phyloP scores from a whole-genome alignment of 2,329 filamentous ascomycete genomes.

The Pseudogymnoascus sp. region DNA sequence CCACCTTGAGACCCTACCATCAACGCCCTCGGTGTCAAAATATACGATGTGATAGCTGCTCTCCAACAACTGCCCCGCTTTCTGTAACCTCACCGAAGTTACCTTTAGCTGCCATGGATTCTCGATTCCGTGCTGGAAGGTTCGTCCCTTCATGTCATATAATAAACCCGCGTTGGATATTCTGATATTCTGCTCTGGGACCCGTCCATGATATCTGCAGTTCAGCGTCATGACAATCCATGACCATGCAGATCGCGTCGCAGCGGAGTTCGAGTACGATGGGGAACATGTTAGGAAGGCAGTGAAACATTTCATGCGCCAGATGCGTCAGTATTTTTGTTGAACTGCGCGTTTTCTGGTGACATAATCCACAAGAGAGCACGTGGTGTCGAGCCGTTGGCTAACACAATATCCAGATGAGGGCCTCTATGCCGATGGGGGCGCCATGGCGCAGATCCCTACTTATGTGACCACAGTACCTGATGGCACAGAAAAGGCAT shows the following conservation, averaged over 20 bases:
- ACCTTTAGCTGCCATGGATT: neutral
- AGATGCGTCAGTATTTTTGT: conserved; percentile 58
- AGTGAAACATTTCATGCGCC: conserved; percentile 74
- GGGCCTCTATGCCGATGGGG: conserved; percentile 68
- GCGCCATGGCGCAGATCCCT: conserved; percentile 88
- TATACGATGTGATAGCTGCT: conserved; percentile 1
- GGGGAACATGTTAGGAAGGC: conserved; percentile 69
- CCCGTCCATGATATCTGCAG: conserved; percentile 19
- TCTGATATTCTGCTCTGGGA: neutral
- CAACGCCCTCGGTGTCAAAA: neutral
- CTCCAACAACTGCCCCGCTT: neutral
- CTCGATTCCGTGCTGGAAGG: neutral
- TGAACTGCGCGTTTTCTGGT: conserved; percentile 31
- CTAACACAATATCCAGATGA: conserved; percentile 48
- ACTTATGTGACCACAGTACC: conserved; percentile 94
- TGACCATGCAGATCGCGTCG: conserved; percentile 70
- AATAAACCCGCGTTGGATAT: neutral
- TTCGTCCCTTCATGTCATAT: neutral
- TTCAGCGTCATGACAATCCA: conserved; percentile 53
- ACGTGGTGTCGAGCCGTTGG: neutral
- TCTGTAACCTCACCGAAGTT: conserved; percentile 5
- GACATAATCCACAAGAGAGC: neutral
- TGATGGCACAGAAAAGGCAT: conserved; percentile 93
- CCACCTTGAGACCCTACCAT: neutral
- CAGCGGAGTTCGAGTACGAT: conserved; percentile 76